These are phyloP conservation scores for Desmodesmus armatus DNA, from an alignment of 139 green algal species.

Conservation along the genomic window DNA sequence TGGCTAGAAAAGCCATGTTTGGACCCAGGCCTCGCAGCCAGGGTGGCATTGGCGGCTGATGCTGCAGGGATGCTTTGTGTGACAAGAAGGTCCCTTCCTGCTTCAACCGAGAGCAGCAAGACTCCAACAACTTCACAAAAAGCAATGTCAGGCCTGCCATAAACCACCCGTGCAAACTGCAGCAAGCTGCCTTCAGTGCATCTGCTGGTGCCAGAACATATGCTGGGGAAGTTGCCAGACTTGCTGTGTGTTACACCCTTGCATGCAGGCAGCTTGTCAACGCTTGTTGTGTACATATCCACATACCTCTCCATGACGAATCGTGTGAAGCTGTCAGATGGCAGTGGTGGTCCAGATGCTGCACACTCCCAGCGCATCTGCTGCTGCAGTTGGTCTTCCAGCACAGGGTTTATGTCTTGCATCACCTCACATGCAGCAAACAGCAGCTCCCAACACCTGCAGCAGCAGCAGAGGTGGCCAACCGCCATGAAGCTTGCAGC, in stretches of 20 bases:
- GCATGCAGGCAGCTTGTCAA: not conserved
- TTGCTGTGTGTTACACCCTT: not conserved
- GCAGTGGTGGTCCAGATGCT: not conserved
- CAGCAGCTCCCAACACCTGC: slow-evolving; percentile 39
- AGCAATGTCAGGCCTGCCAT: not conserved
- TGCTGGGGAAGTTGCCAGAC: not conserved
- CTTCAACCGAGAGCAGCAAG: no score
- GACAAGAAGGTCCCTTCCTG: no score
- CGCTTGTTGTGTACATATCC: not conserved
- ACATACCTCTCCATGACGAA: slow-evolving; percentile 41
- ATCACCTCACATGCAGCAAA: not conserved
- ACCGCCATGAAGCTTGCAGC: no score
- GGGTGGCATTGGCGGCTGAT: no score
- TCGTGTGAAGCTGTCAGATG: slow-evolving; percentile 20
- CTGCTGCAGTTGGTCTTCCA: not conserved
- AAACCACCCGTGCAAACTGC: not conserved
- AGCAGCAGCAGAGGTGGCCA: slow-evolving; percentile 34
- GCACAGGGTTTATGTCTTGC: no score
- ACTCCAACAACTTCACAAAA: no score
- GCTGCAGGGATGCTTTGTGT: no score
- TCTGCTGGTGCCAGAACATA: not conserved
- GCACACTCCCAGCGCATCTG: slow-evolving; percentile 30
- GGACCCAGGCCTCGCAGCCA: not conserved
- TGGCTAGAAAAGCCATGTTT: not conserved
- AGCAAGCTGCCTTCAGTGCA: not conserved